Percentiles rank a stretch among this genome's conserved stretches.
These are phyloP conservation scores for Porcisia deanei DNA, from an alignment of 208 protist species.

Conservation along the genomic window DNA sequence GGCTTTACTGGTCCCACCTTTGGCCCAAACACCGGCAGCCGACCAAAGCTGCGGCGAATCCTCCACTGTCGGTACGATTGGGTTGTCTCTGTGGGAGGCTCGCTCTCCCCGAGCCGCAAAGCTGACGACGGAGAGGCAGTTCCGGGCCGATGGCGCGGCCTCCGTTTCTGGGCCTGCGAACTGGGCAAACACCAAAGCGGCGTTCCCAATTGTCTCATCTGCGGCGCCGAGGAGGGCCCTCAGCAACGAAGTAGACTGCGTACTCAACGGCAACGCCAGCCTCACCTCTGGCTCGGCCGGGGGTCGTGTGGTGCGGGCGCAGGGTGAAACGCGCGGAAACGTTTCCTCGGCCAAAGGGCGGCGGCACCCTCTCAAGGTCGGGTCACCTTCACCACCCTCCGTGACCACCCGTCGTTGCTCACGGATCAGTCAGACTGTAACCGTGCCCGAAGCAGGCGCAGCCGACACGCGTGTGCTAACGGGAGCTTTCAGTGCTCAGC, in stretches of 20 bases:
- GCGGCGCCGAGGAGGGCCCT: not conserved
- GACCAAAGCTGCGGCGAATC: not conserved
- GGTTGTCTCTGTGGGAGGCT: slow-evolving; percentile 27
- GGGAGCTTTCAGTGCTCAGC: not conserved
- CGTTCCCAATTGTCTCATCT: not conserved
- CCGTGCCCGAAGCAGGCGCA: not conserved
- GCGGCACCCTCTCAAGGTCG: not conserved
- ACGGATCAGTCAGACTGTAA: not conserved
- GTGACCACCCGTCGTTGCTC: not conserved
- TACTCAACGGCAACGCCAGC: not conserved
- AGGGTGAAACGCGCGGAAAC: slow-evolving; percentile 2
- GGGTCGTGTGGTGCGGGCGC: not conserved
- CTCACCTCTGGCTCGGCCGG: not conserved
- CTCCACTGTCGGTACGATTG: slow-evolving; percentile 3
- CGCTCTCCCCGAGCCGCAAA: slow-evolving; percentile 33
- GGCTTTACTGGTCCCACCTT: no score
- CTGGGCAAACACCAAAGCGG: not conserved
- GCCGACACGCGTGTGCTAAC: not conserved
- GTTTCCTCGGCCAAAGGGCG: slow-evolving; percentile 14
- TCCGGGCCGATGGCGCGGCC: not conserved
- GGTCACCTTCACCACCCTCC: not conserved
- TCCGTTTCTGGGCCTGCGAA: not conserved
- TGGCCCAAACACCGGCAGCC: not conserved
- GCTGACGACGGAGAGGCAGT: slow-evolving; percentile 1
- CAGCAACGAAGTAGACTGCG: not conserved